Evolutionary conservation across 2,329 filamentous ascomycete genomes (phyloP).

Genomic region (Coniochaeta sp.): DNA sequence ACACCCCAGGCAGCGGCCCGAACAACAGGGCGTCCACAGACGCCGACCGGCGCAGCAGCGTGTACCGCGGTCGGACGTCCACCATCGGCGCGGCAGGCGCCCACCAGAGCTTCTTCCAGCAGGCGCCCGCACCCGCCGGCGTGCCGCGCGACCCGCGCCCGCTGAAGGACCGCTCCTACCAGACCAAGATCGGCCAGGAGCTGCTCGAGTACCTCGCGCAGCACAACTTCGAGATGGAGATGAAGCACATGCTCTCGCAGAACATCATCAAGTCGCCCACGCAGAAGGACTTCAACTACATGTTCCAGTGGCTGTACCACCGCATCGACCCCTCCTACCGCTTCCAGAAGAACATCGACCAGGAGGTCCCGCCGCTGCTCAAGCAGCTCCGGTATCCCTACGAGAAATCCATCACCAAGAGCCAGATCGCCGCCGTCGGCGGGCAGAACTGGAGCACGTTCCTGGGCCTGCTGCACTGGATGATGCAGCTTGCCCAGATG

Average conservation of each 20-base stretch:
- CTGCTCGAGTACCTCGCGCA: conserved; percentile 85
- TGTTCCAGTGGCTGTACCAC: conserved; percentile 97
- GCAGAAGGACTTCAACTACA: conserved; percentile 95
- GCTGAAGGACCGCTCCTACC: conserved; percentile 71
- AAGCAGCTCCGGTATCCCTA: conserved; percentile 94
- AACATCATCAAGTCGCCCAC: conserved; percentile 92
- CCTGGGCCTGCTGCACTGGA: conserved; percentile 90
- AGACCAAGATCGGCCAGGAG: conserved; percentile 78
- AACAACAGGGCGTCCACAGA: conserved; percentile 35
- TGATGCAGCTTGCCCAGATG: conserved; percentile 97
- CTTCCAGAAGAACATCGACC: conserved; percentile 91
- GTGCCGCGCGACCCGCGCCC: conserved; percentile 82
- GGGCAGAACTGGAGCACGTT: conserved; percentile 97
- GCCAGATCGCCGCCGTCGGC: conserved; percentile 87
- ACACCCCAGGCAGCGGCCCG: conserved; percentile 46
- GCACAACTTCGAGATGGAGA: conserved; percentile 96
- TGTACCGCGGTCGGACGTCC: conserved; percentile 65
- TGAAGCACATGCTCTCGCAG: conserved; percentile 86
- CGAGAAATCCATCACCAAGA: conserved; percentile 93
- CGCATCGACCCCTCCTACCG: conserved; percentile 90
- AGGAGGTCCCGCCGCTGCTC: conserved; percentile 85
- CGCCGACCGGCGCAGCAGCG: conserved; percentile 69
- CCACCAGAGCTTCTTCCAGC: conserved; percentile 93
- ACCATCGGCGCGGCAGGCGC: conserved; percentile 54
- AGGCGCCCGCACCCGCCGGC: conserved; percentile 71